phyloP scores from a whole-genome alignment of 1,139 yeast genomes.

The Keqinozyma sinolaborantium region DNA sequence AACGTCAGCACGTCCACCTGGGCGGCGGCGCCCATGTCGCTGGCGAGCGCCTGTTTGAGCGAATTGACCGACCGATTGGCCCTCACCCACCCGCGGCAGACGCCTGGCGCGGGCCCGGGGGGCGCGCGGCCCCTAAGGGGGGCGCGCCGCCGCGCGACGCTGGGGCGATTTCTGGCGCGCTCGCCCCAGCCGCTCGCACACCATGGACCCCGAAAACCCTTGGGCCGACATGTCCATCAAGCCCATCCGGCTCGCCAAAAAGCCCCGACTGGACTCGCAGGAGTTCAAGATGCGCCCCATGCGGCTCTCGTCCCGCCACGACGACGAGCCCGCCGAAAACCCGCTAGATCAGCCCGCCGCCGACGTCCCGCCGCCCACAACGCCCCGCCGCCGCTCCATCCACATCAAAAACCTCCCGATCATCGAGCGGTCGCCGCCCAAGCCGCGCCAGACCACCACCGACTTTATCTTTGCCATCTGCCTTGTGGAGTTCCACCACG shows the following conservation, averaged over 20 bases:
- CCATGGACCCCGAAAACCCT: constrained; percentile 10
- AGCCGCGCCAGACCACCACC: constrained; percentile 7
- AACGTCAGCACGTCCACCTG: no score
- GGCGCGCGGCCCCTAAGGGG: no score
- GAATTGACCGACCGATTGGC: no score
- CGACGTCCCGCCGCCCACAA: constrained; percentile 6
- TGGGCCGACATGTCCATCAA: constrained; percentile 16
- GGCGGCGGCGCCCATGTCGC: no score
- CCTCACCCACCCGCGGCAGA: no score
- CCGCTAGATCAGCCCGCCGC: background rate
- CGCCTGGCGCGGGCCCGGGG: no score
- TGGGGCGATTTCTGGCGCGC: background rate
- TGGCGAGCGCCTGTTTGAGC: no score
- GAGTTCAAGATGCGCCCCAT: constrained; percentile 15
- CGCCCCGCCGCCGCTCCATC: constrained; percentile 21
- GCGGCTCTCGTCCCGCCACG: constrained; percentile 5
- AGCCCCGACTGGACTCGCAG: constrained; percentile 15
- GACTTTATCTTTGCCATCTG: constrained; percentile 76
- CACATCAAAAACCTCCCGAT: constrained; percentile 39
- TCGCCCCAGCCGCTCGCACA: background rate
- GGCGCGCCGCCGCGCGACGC: no score
- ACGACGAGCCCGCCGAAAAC: constrained; percentile 2
- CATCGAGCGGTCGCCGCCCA: constrained; percentile 14
- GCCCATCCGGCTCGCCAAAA: constrained; percentile 32
- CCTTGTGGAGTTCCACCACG: constrained; percentile 90